Base-by-base conservation (phyloP, 1,284 basidiomycete species). In the Irpex sp. region DNA sequence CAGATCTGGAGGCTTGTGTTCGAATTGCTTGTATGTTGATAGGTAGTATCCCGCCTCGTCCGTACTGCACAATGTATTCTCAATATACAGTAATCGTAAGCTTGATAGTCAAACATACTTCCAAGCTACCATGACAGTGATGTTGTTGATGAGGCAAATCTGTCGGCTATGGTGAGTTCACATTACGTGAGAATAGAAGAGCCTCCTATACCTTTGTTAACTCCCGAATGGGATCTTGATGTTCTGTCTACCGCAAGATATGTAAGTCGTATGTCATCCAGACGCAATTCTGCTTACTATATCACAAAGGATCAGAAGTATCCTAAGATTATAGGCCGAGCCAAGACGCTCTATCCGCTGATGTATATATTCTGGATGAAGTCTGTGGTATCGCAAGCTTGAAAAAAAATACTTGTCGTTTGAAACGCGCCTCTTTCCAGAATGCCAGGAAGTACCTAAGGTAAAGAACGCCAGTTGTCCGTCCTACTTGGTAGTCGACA, bases 311-410 rank as follows among this genome's bases (percentile, higher is more conserved):
- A 99, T 82, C 13, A 99, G 82, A n/a, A 99, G 78, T 51, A 99
- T 85, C 49, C 97, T 81, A 1, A 98, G 82, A 59, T 86, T 92
- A 74, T 94, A 99, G 11, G 87, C 85, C 49, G 84, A 84, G 2
- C 88, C 89, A 15, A 99, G 85, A 68, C 90, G 91, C 70, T 94
- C 89, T 63, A 99, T 95, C 3, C 97, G 88, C 53, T 85, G 84
- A 72, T 95, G 92, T 64, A 99, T 90, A 73, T 99, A 99, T 75
- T 99, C 97, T 4, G 97, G 97, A 75, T 99, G 97, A 15, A 99
- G 82, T 31, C 96, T 91, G 71, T 99, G 96, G 69, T 99, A 99
- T 68, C 90, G 92, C 64, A 99, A 76, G 72, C 96, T 98, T 63
- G n/a, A 39, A 55, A 33, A 60, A 36, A 33, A 8, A 8, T 9